phyloP scores from a whole-genome alignment of 176 grass and related monocot genomes.

The Aegilops sharonensis region DNA sequence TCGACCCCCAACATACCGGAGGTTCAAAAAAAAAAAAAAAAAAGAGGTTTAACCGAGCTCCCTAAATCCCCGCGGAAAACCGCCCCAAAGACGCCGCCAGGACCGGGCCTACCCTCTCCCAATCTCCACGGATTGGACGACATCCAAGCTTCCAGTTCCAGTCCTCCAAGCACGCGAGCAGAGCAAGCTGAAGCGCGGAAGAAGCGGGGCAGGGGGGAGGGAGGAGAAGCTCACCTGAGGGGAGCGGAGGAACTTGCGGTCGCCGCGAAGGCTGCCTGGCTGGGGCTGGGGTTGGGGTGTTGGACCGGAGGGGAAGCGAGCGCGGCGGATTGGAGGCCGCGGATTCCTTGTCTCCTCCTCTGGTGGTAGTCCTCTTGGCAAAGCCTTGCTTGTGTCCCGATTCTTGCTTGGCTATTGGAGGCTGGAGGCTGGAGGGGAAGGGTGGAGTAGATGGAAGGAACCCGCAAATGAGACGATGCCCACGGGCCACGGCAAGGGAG shows the following conservation, averaged over 20 bases:
- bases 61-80: too few relatives aligned
- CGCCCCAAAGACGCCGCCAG: background rate
- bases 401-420: constrained; percentile 5
- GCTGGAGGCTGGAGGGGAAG: background rate
- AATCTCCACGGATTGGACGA: background rate
- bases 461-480: background rate
- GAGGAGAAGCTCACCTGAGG: constrained; percentile 1
- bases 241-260: background rate
- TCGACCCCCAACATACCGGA: background rate
- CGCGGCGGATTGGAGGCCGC: background rate
- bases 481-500: background rate
- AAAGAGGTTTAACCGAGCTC: too few relatives aligned
- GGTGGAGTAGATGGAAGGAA: background rate
- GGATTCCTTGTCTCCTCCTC: background rate
- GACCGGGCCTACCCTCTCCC: background rate
- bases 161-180: background rate
- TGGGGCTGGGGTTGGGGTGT: background rate
- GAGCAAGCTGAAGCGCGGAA: background rate
- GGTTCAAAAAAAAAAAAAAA: too few relatives aligned
- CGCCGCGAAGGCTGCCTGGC: background rate
- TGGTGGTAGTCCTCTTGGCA: background rate
- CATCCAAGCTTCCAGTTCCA: background rate
- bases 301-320: constrained; percentile 39
- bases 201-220: background rate
- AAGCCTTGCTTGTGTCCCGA: background rate